Base-by-base conservation (phyloP, 176 grass and related monocot species). In the Tillandsia leiboldiana region DNA sequence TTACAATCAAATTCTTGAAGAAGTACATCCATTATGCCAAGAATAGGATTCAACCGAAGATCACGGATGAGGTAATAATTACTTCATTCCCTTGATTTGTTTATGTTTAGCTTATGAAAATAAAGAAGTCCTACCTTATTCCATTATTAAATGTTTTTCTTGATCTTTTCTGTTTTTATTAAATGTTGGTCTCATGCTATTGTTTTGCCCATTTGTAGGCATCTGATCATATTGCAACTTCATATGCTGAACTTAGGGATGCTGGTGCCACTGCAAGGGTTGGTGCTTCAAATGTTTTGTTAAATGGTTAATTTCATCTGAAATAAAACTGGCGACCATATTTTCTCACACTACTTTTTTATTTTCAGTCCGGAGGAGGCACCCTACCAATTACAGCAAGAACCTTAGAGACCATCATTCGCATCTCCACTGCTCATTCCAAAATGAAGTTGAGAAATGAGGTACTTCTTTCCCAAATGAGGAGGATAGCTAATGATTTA, bases 1-100 rank as follows among this genome's bases (percentile, higher is more conserved):
- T 99, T 17, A 90, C 94, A 48, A 67, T 90, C 61, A 99, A 99
- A 53, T 93, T 99, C 65, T 71, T 99, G 51, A 99, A 99, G 87
- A 99, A 99, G 82, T 99, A 90, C 73, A 99, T 90, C 47, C 89
- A 99, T 73, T 99, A 99, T 80, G 94, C 94, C 0, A 99, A 99
- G 75, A 89, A 99, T 57, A 84, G 88, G 56, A 93, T 87, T 85
- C 89, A 99, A 73, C 94, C 94, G 49, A 99, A 70, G 63, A 83
- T 97, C 69, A 90, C 86, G 70, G 89, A 99, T 50, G 94, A 99
- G 94, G 94, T 99, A 83, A 78, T 49, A 8, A 63, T 77, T 69
- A 63, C 48, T 9, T 58, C 23, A 8, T 75, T 54, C 15, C 48
- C 24, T 65, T 23, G 2, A 23, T 61, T 15, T 61, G 56, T 61